Base-by-base conservation (phyloP, 805 yeast species). In the Hagleromyces aurorensis region DNA sequence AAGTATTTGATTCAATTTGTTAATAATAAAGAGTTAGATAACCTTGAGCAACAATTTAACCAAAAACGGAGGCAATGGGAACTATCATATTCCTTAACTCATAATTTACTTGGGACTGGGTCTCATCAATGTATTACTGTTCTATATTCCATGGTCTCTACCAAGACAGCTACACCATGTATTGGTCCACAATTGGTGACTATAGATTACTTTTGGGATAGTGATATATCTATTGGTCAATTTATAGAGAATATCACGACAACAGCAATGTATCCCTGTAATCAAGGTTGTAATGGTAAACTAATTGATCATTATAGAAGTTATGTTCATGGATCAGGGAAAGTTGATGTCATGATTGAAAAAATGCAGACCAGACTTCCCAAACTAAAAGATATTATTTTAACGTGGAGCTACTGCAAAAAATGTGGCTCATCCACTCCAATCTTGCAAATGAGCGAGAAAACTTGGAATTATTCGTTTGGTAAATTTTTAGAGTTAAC, bases 381-480 rank as follows among this genome's bases (percentile, higher is more conserved):
- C 1, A 79, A 78, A 2, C 49, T 72, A 23, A 75, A 75, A 36
- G 70, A 79, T 49, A 75, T 77, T 8, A 75, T 93, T 23, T 59
- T 86, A 31, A 79, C 87, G 63, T 91, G 98, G 98, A 82, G 94
- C 50, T 75, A 70, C 41, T 91, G 99, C 54, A 82, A 79, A 34
- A 67, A 65, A 28, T 91, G 99, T 53, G 71, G 75, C 9, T 70
- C 67, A 20, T 65, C 78, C 0, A 76, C 94, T 3, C 91, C 96
- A 0, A 75, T 80, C 5, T 59, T 78, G 9, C 82, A 83, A 12
- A 74, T 93, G 78, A 80, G 82, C 44, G 89, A 85, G 27, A 76
- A 76, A 21, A 77, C 96, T 0, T 87, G 93, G 78, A 85, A 78
- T 47, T 78, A 77, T 40, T 89, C 97, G 0, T 78, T 91, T 56